phyloP scores from a whole-genome alignment of 768 basidiomycete species.

The Podaxis pistillaris region DNA sequence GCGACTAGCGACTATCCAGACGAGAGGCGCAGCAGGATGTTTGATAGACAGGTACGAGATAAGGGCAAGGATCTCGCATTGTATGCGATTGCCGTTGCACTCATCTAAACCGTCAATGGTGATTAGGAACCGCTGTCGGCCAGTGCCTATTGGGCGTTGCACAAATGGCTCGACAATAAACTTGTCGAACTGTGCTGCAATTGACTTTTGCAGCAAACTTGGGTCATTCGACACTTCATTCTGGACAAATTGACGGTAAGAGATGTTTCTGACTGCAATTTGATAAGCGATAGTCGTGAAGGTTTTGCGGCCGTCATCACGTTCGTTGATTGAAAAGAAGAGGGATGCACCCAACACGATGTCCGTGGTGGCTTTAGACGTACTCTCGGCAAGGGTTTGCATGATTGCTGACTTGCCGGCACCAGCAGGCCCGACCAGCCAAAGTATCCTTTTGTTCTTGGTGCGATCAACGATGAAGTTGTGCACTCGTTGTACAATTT shows the following conservation, averaged over 20 bases:
- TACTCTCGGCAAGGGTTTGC: background rate
- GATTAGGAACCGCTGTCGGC: background rate
- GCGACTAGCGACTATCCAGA: constrained; percentile 26
- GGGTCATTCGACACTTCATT: constrained; percentile 11
- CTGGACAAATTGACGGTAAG: constrained; percentile 8
- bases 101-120: constrained; percentile 29
- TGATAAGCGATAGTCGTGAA: too few species aligned
- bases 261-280: too few species aligned
- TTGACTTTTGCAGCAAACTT: constrained; percentile 11
- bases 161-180: constrained; percentile 18
- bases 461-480: background rate
- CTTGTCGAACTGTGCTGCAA: constrained; percentile 15
- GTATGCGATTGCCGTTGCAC: constrained; percentile 16
- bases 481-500: background rate
- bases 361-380: background rate
- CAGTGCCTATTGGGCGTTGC: background rate
- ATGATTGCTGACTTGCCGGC: background rate
- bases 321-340: too few species aligned
- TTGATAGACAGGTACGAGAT: constrained; percentile 7
- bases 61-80: constrained; percentile 16
- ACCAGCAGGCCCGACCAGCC: background rate
- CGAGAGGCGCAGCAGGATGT: constrained; percentile 14
- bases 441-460: background rate
- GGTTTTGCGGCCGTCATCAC: too few species aligned
- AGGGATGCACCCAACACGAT: too few species aligned